Evolutionary conservation across 208 protist genomes (phyloP).

Genomic region (Crithidia mellificae): DNA sequence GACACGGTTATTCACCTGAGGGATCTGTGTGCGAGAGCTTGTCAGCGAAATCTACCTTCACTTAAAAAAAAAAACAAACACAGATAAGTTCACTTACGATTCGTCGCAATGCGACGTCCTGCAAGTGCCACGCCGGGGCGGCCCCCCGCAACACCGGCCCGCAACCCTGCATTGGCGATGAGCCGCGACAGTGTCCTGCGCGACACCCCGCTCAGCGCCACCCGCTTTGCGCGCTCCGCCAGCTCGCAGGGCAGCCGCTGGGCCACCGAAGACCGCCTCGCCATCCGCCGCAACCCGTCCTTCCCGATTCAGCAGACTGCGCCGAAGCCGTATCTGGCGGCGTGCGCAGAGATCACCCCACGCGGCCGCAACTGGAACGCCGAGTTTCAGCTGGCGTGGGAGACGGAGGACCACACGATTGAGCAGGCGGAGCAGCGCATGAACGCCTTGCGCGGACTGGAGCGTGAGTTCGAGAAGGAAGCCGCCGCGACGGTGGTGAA

Average conservation of each 20-base stretch:
- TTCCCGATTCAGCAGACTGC: constrained; percentile 83
- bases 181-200: constrained; percentile 8
- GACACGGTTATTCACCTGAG: too few species aligned
- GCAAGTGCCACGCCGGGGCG: constrained; percentile 23
- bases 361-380: constrained; percentile 73
- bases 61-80: too few species aligned
- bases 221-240: constrained; percentile 14
- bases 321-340: constrained; percentile 62
- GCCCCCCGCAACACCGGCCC: constrained; percentile 6
- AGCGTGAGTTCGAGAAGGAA: constrained; percentile 62
- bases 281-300: constrained; percentile 62
- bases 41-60: too few species aligned
- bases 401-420: constrained; percentile 68
- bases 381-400: constrained; percentile 85
- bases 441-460: constrained; percentile 45
- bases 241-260: constrained; percentile 34
- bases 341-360: constrained; percentile 67
- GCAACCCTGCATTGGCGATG: constrained; percentile 10
- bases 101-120: constrained; percentile 14
- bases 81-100: background rate
- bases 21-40: too few species aligned
- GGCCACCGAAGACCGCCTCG: constrained; percentile 54
- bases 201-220: constrained; percentile 10
- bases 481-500: constrained; percentile 53
- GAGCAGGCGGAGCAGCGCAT: constrained; percentile 53